Evolutionary conservation across 148 eudicot species (phyloP).

Genomic region (Rhododendron mucronatum): DNA sequence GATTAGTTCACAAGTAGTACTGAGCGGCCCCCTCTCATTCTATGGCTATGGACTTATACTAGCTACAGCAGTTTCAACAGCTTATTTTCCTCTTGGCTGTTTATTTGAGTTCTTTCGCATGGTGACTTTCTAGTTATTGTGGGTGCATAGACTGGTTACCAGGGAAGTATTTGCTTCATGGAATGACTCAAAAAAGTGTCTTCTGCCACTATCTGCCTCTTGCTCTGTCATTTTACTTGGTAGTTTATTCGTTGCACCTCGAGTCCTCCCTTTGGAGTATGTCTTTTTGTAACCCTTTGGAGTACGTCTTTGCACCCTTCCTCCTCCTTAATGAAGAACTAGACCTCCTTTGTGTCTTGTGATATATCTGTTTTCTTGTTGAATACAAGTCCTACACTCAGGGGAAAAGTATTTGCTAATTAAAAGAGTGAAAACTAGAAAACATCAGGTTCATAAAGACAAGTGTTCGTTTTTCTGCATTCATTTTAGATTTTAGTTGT

Average conservation of each 20-base stretch:
- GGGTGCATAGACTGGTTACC: neutral
- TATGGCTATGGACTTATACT: neutral
- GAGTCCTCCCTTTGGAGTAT: neutral
- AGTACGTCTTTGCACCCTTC: neutral
- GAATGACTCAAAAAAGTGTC: neutral
- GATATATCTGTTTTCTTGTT: neutral
- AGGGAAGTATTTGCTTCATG: neutral
- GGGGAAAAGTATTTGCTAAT: neutral
- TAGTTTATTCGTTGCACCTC: neutral
- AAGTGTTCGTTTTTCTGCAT: neutral
- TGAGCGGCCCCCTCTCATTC: neutral
- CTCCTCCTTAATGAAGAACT: neutral
- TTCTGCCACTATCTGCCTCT: neutral
- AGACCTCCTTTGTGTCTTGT: neutral
- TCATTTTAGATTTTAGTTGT: neutral
- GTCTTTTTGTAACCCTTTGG: neutral
- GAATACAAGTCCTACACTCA: neutral
- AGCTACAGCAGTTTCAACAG: neutral
- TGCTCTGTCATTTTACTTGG: neutral
- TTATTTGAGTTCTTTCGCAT: neutral
- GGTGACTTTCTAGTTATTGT: neutral
- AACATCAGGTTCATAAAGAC: neutral
- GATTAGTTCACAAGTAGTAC: neutral
- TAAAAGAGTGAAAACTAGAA: neutral
- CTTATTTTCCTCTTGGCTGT: neutral